Evolutionary conservation across 495 filamentous ascomycete genomes (phyloP), one percentile per base, ranked within the genome.

Genomic region (Penicillium coffeae): DNA sequence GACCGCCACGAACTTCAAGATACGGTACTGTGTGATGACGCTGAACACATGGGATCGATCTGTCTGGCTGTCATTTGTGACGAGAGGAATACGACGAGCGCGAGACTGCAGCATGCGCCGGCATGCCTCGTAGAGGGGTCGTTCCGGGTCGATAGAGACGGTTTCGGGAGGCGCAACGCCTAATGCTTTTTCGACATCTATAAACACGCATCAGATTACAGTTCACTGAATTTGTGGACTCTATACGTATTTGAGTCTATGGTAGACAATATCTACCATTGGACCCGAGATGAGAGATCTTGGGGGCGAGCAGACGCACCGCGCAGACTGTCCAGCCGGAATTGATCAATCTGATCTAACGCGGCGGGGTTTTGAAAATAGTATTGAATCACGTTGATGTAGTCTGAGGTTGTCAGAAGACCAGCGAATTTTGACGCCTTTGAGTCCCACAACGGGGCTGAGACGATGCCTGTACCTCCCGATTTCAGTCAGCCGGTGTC

Each of bases 371-470:
- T 95, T 71, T 97, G 92, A 83, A 93, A 97, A 73, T 97, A 97
- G 68, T 97, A 99, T 70, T 97, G 94, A 44, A 99, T 94, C 46
- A 99, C 86, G 64, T 99, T 99, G 74, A 99, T 75, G 66, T 93
- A 99, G 67, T 99, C 93, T 52, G 89, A 93, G 38, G 89, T 94
- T 16, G 93, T 97, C 59, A 99, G 78, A 19, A 97, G 76, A 42
- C 93, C 93, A 19, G 94, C 93, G 63, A 97, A 99, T 18, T 85
- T 89, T 20, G 90, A 95, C 3, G 85, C 87, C 47, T 88, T 88
- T 25, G 91, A 95, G 69, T 99, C 93, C 93, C 93, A 99, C 53
- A 99, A 77, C 20, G 93, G 93, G 18, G 93, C 93, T 35, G 93
- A 99, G 38, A 99, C 93, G 68, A 99, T 97, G 64, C 90, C 93